Base-by-base conservation (phyloP, 352 stramenopile genomes). In the Globisporangium acanthophoron region DNA sequence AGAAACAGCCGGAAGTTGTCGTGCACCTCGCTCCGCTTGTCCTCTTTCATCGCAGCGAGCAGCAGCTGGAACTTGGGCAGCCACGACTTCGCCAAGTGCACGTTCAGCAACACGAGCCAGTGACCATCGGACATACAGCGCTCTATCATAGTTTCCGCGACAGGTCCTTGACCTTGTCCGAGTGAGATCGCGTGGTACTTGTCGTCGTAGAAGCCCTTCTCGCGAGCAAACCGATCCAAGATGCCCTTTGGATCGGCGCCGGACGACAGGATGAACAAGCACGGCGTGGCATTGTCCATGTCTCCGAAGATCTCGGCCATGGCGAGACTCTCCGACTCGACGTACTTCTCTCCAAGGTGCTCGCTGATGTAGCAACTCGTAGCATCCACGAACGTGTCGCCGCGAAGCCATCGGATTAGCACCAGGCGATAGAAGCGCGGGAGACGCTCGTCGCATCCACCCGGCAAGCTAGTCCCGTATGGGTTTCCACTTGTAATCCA, bases 51-150 rank as follows among this genome's bases (percentile, higher is more conserved):
- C 0, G n/a, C 55, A 0, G 53, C 31, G 3, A 89, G 63, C 5
- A 86, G 16, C 6, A 71, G 53, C 50, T 94, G 70, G n/a, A 94
- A 62, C 9, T 49, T 65, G 3, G 80, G 73, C n/a, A 94, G 70
- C 83, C 85, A 94, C 0, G 78, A 90, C 49, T 87, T 86, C 7
- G 72, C 75, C 18, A 92, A 59, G 56, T 94, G 85, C 3, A 88
- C 78, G 46, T 94, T 92, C 21, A 92, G 79, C 21, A 94, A 59
- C 21, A 85, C 64, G 18, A 92, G 63, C 85, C 85, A 94, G 31
- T 78, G 65, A 0, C 85, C 85, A 15, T 85, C 45, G 0, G 21
- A 48, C 40, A 76, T 74, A 44, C 71, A 78, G 16, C 64, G 66
- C n/a, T 80, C 69, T 13, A 94, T 54, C 54, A 89, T 66, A 1